Evolutionary conservation across 345 rosid species (phyloP).

Genomic region (sweet orange (Citrus sinensis)): DNA sequence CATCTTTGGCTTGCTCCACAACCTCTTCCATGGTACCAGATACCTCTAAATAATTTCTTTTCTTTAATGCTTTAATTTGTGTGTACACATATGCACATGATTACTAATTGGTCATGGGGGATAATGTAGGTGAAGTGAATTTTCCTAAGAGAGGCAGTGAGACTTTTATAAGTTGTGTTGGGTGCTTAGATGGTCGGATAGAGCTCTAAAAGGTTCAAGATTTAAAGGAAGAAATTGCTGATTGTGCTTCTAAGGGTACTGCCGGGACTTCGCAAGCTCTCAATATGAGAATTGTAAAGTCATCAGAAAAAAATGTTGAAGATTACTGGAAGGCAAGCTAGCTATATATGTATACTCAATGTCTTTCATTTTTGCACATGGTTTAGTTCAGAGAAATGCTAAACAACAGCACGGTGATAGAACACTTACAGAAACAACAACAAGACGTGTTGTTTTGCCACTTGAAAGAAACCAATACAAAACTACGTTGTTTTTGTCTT

Average conservation of each 20-base stretch:
- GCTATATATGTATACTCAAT: no score
- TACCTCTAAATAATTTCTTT: not conserved
- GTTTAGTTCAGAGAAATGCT: no score
- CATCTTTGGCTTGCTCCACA: conserved; percentile 46
- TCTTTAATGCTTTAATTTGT: no score
- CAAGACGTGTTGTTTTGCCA: no score
- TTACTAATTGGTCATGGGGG: no score
- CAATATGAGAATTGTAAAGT: conserved; percentile 67
- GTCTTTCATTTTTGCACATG: no score
- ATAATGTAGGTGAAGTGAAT: conserved; percentile 38
- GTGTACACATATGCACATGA: no score
- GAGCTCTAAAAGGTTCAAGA: conserved; percentile 33
- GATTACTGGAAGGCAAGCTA: conserved; percentile 68
- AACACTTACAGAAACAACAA: no score
- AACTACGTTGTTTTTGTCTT: no score
- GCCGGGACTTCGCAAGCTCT: conserved; percentile 34
- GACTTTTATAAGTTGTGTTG: conserved; percentile 46
- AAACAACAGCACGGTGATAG: no score
- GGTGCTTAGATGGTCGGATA: conserved; percentile 64
- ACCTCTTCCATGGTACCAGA: conserved; percentile 41
- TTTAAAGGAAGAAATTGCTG: conserved; percentile 27
- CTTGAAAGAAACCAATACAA: no score
- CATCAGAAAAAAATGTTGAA: conserved; percentile 47
- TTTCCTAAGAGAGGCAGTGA: conserved; percentile 57
- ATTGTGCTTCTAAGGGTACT: conserved; percentile 20